phyloP scores from a whole-genome alignment of 805 yeast species.

The Wickerhamomyces subpelliculosus region DNA sequence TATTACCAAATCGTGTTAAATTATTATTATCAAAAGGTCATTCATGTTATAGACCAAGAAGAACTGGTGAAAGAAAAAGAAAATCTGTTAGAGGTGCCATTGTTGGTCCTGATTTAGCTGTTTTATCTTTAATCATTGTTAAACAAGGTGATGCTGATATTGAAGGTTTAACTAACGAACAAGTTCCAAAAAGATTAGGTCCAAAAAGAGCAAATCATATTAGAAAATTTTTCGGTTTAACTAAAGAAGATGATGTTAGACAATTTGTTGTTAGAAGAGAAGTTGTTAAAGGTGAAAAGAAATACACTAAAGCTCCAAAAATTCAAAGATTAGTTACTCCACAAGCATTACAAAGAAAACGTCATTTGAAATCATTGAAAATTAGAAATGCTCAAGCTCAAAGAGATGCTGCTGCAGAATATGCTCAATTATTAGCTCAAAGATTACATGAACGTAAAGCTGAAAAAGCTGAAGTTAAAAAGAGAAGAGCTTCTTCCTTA shows the following conservation, averaged over 20 bases:
- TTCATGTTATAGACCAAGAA: constrained; percentile 99
- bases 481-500: constrained; percentile 99
- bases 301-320: constrained; percentile 99
- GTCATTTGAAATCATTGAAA: constrained; percentile 91
- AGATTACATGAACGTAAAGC: constrained; percentile 98
- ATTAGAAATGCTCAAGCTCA: constrained; percentile 95
- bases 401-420: constrained; percentile 99
- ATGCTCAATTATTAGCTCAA: constrained; percentile 97
- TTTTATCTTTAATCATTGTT: constrained; percentile 84
- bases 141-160: constrained; percentile 97
- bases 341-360: constrained; percentile 98
- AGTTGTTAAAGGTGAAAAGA: constrained; percentile 95
- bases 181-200: constrained; percentile 98
- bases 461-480: constrained; percentile 96
- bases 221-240: constrained; percentile 97
- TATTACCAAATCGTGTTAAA: constrained; percentile 99
- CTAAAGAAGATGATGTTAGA: constrained; percentile 87
- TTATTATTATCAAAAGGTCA: constrained; percentile 87
- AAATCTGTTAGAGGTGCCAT: constrained; percentile 99
- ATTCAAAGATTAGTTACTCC: constrained; percentile 99
- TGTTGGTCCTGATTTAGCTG: constrained; percentile 95
- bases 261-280: constrained; percentile 97
- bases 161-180: constrained; percentile 90
- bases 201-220: constrained; percentile 99
- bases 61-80: constrained; percentile 99